Evolutionary conservation across 106 monocot species (phyloP), one percentile per base, ranked within the genome.

Genomic region (Dendrobium huoshanense): DNA sequence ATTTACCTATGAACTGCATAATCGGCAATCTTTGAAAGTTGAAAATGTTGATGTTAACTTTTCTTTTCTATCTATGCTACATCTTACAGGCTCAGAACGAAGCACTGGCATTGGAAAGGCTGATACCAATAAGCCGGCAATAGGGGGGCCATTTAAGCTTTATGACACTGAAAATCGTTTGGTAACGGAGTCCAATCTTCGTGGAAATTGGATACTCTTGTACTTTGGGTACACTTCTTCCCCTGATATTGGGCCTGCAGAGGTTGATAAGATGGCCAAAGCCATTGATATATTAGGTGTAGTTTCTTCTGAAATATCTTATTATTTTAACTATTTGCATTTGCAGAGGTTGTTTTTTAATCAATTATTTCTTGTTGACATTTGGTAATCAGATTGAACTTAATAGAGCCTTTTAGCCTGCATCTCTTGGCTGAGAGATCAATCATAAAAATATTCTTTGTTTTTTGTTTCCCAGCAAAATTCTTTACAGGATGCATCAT

Each of bases 201-300:
- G 59, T 20, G 98, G 98, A 56, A 91, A 92, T 84, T 99, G 98
- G 98, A 85, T 82, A 61, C 80, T 99, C 11, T 87, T 99, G 86
- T 99, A 89, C 84, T 99, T 95, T 85, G 94, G 98, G n/a, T 98
- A 98, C 80, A 98, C 92, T 79, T 94, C 94, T 75, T 95, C 92
- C 58, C 98, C 98, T 80, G 98, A 98, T 87, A 83, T 94, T 74
- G 95, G 92, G 17, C 98, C 94, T 47, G 80, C 79, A 45, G 89
- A 95, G 91, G 85, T 92, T 80, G 85, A 87, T 77, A 98, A 98
- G 80, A 88, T 98, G 91, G 85, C 89, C 19, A 83, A 91, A 68
- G 91, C 83, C 73, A 87, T 86, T 43, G 64, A 87, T 42, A 82
- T 93, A 80, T 77, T 99, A 93, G 98, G 98, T 99, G 80, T 47